Percentiles rank a stretch among this genome's conserved stretches.
Evolutionary conservation across 495 filamentous ascomycete species (phyloP).

Genomic region (Margaritispora aquatica): DNA sequence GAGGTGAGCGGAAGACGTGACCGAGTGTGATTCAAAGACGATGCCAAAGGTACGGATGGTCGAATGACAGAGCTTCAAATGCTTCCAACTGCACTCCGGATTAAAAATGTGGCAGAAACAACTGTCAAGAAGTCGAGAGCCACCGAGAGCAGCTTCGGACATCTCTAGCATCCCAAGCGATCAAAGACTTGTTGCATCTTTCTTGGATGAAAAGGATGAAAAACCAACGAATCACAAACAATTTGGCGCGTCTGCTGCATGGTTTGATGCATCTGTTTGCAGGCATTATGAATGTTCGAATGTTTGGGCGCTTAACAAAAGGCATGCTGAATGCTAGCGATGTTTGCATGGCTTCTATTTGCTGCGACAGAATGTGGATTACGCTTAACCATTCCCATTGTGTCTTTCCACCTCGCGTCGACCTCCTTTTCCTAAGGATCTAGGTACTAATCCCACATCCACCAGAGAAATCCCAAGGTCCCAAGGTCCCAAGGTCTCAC

Average conservation of each 20-base stretch:
- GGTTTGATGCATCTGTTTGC: not conserved
- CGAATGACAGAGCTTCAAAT: constrained; percentile 3
- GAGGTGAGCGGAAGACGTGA: too few species aligned
- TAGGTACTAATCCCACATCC: too few species aligned
- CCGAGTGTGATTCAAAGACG: not conserved
- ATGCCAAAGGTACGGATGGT: not conserved
- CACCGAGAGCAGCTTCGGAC: not conserved
- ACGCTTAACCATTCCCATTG: too few species aligned
- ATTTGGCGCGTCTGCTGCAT: constrained; percentile 30
- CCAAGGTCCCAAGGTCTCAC: not conserved
- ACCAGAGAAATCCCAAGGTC: too few species aligned
- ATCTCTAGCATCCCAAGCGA: too few species aligned
- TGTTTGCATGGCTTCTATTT: too few species aligned
- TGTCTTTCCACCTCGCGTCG: too few species aligned
- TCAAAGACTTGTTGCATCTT: too few species aligned
- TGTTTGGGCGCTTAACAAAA: constrained; percentile 18
- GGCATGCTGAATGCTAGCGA: not conserved
- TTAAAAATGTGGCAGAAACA: constrained; percentile 7
- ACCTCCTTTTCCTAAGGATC: not conserved
- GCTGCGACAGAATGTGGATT: too few species aligned
- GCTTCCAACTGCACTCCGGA: constrained; percentile 5
- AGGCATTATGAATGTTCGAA: not conserved
- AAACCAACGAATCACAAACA: constrained; percentile 22
- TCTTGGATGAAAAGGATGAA: too few species aligned
- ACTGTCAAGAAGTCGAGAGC: not conserved